phyloP scores from a whole-genome alignment of 768 basidiomycete genomes.

The Pleurotus platypus region DNA sequence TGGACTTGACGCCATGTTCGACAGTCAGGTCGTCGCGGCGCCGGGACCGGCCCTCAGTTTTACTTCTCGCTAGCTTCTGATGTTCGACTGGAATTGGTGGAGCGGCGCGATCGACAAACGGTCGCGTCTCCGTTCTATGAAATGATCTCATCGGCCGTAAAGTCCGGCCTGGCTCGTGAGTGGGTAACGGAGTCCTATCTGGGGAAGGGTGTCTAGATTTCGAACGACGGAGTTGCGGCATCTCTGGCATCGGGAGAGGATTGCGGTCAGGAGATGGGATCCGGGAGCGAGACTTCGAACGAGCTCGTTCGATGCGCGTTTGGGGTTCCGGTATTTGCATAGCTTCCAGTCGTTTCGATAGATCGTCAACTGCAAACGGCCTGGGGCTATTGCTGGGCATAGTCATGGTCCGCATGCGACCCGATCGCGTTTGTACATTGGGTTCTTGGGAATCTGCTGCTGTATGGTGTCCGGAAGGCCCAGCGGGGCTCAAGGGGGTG shows the following conservation, averaged over 20 bases:
- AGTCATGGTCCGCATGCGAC: conserved; percentile 41
- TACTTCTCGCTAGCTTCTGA: conserved; percentile 29
- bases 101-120: conserved; percentile 25
- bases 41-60: conserved; percentile 26
- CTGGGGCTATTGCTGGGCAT: conserved; percentile 34
- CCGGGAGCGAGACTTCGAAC: neutral
- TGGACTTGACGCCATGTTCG: conserved; percentile 19
- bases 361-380: conserved; percentile 53
- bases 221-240: conserved; percentile 10
- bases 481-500: neutral
- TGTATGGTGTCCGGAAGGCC: conserved; percentile 3
- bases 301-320: conserved; percentile 11
- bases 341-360: conserved; percentile 53
- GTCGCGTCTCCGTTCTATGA: conserved; percentile 41
- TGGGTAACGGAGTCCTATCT: neutral
- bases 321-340: conserved; percentile 34
- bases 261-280: conserved; percentile 1
- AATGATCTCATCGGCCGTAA: conserved; percentile 60
- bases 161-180: conserved; percentile 12
- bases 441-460: conserved; percentile 34
- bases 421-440: conserved; percentile 29
- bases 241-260: neutral
- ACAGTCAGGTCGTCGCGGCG: conserved; percentile 19
- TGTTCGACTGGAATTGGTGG: conserved; percentile 29
- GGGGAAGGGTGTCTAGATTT: conserved; percentile 5